These are phyloP conservation scores for Microcos paniculata DNA, from an alignment of 345 rosid species.

Conservation along the genomic window DNA sequence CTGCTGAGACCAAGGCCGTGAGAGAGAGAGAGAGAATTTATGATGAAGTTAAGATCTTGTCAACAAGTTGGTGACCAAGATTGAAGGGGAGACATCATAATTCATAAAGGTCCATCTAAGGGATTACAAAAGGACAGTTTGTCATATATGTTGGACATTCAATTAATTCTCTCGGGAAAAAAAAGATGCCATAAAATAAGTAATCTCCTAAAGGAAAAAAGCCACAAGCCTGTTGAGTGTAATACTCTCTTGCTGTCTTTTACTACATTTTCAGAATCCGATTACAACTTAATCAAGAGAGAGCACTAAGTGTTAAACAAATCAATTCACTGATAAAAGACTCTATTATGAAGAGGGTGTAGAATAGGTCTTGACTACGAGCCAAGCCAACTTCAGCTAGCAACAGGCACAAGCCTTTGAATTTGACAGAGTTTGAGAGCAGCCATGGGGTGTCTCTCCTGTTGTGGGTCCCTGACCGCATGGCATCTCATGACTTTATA, in stretches of 20 bases:
- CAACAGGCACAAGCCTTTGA: conserved; percentile 15
- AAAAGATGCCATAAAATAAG: not conserved
- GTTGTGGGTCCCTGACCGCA: not conserved
- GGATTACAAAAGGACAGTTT: conserved; percentile 14
- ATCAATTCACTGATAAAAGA: too few relatives aligned
- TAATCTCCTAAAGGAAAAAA: not conserved
- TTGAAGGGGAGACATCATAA: not conserved
- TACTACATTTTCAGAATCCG: not conserved
- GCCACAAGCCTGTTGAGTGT: too few relatives aligned
- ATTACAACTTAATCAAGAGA: not conserved
- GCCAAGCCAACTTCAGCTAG: conserved; percentile 4
- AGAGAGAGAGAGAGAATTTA: not conserved
- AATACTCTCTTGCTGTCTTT: not conserved
- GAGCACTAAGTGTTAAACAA: not conserved
- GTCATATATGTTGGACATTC: conserved; percentile 5
- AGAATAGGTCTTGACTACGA: not conserved
- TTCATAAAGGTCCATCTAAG: not conserved
- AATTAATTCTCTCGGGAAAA: not conserved
- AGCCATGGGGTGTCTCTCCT: not conserved
- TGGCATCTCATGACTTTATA: conserved; percentile 2
- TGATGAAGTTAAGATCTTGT: not conserved
- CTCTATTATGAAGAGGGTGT: not conserved
- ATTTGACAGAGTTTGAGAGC: not conserved
- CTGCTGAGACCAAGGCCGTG: not conserved
- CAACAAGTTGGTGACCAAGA: conserved; percentile 4